Conservation (phyloP, 306 rosid genomes). For the Begonia loranthoides region DNA sequence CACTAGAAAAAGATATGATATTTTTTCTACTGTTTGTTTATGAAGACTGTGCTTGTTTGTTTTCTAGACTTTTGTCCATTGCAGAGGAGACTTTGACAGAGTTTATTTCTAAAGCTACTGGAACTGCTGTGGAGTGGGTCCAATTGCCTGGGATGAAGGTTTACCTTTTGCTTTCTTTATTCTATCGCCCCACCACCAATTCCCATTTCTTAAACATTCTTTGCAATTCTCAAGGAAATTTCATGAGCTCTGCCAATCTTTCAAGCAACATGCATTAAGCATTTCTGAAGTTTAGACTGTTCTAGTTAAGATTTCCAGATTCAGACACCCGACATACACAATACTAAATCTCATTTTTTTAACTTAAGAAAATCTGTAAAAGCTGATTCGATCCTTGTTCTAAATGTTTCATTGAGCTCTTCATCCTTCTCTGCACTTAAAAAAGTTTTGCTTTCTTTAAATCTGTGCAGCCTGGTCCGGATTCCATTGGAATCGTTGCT, state of each 20-base stretch:
- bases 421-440: no score
- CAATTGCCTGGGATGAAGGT: constrained; percentile 99
- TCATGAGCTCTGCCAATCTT: constrained; percentile 22
- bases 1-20: no score
- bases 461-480: constrained; percentile 99
- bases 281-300: not conserved
- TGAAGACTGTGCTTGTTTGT: constrained; percentile 16
- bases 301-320: no score
- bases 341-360: no score
- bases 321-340: no score
- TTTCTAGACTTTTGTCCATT: constrained; percentile 87
- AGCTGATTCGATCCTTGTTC: no score
- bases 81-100: constrained; percentile 99
- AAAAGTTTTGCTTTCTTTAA: no score
- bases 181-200: not conserved
- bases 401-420: no score
- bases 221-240: constrained; percentile 11
- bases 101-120: constrained; percentile 99
- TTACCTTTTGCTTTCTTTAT: constrained; percentile 7
- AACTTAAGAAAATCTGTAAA: no score
- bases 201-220: constrained; percentile 5
- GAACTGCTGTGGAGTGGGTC: constrained; percentile 99
- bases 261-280: constrained; percentile 19
- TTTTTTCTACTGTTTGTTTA: constrained; percentile 2
- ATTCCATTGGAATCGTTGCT: constrained; percentile 99